phyloP scores from a whole-genome alignment of 2,329 filamentous ascomycete species.

The Cytospora piceae region DNA sequence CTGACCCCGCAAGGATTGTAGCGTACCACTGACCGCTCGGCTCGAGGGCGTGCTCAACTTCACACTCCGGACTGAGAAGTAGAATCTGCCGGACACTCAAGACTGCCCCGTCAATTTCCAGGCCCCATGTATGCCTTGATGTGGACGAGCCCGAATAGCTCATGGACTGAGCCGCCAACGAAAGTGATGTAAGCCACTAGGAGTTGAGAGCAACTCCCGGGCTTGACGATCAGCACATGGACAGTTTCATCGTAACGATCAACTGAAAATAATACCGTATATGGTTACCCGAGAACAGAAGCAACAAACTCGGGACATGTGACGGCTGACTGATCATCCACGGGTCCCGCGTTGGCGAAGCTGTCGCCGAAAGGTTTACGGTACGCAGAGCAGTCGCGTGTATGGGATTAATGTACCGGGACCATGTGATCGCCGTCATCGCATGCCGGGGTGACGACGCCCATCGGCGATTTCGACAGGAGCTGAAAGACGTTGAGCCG shows the following conservation, averaged over 20 bases:
- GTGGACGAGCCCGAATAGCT: not conserved
- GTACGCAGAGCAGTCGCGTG: not conserved
- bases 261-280: not conserved
- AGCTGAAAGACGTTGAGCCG: not conserved
- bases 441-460: conserved; percentile 1
- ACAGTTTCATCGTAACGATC: not conserved
- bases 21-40: not conserved
- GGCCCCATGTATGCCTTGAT: not conserved
- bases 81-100: not conserved
- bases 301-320: conserved; percentile 13
- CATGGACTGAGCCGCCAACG: not conserved
- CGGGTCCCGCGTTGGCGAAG: conserved; percentile 6
- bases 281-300: not conserved
- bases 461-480: not conserved
- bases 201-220: not conserved
- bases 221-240: not conserved
- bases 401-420: conserved; percentile 7
- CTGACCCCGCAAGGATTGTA: not conserved
- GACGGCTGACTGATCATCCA: not conserved
- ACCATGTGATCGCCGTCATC: conserved; percentile 5
- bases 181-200: not conserved
- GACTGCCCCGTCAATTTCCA: not conserved
- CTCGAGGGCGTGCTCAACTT: not conserved
- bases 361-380: not conserved
- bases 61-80: not conserved